Evolutionary conservation across 2,329 filamentous ascomycete genomes (phyloP), one percentile per base, ranked within the genome.

Genomic region (Fusarium humuli): DNA sequence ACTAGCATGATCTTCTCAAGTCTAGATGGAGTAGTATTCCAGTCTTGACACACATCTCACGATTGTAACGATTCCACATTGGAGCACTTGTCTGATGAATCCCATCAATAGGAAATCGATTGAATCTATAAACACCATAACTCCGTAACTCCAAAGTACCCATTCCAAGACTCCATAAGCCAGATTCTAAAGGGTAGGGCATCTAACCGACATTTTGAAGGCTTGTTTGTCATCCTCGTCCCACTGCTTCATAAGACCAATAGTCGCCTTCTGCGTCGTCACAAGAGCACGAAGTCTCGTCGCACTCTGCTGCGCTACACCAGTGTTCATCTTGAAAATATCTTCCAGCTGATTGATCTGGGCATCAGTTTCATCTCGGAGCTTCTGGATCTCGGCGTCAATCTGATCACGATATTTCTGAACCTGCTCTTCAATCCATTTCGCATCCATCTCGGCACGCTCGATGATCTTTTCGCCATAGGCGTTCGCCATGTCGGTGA

Each of bases 401-500:
- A n/a, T n/a, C n/a, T n/a, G n/a, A n/a, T n/a, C n/a, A n/a, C n/a
- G n/a, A n/a, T n/a, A n/a, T n/a, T n/a, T 11, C 34, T n/a, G 34
- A 3, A n/a, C n/a, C 34, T 12, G 5, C 34, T 37, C 34, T n/a
- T n/a, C 10, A 4, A 37, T n/a, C 9, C 18, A 12, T 11, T n/a
- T n/a, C 34, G 34, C 34, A 2, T 37, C 10, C 6, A 7, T 7
- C 6, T 37, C 34, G 34, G 34, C 34, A 4, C 9, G 3, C 9
- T n/a, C 18, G 10, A n/a, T 3, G 9, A 11, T n/a, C n/a, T 11
- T 3, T n/a, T 37, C 9, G 18, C 34, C 16, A 11, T n/a, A 6
- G 0, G 6, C 3, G 6, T 18, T 37, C 0, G 3, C 34, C 34
- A n/a, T 37, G 3, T 9, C 18, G 9, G 6, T 11, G 34, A 37